Percentiles rank a stretch among this genome's conserved stretches.
phyloP scores from a whole-genome alignment of 257 asterid genomes.

The Ajuga chamaepitys region DNA sequence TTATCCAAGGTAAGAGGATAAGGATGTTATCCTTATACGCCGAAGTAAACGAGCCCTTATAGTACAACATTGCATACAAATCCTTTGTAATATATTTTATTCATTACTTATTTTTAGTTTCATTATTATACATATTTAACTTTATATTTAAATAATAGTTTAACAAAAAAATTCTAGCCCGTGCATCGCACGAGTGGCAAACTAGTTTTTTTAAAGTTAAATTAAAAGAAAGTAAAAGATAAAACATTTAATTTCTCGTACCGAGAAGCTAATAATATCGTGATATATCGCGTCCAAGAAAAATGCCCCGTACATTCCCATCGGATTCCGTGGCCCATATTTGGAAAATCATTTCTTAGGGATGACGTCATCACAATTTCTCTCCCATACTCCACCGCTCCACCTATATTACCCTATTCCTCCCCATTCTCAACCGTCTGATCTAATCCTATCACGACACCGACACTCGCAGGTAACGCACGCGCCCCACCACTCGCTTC shows the following conservation, averaged over 20 bases:
- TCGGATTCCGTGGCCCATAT: conserved; percentile 21
- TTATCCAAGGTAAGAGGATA: no score
- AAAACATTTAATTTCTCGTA: not conserved
- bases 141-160: no score
- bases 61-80: no score
- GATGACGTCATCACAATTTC: not conserved
- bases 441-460: not conserved
- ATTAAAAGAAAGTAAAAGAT: no score
- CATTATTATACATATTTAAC: no score
- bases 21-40: no score
- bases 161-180: no score
- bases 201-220: no score
- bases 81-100: no score
- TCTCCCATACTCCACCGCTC: conserved; percentile 27
- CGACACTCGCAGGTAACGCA: not conserved
- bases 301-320: conserved; percentile 21
- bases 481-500: not conserved
- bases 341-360: not conserved
- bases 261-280: not conserved
- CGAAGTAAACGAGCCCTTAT: no score
- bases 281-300: conserved; percentile 2
- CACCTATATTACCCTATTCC: conserved; percentile 19
- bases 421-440: conserved; percentile 24
- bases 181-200: no score
- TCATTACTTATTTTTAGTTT: no score